phyloP scores from a whole-genome alignment of 108 stramenopile genomes.

The Discostella stelligeroides region DNA sequence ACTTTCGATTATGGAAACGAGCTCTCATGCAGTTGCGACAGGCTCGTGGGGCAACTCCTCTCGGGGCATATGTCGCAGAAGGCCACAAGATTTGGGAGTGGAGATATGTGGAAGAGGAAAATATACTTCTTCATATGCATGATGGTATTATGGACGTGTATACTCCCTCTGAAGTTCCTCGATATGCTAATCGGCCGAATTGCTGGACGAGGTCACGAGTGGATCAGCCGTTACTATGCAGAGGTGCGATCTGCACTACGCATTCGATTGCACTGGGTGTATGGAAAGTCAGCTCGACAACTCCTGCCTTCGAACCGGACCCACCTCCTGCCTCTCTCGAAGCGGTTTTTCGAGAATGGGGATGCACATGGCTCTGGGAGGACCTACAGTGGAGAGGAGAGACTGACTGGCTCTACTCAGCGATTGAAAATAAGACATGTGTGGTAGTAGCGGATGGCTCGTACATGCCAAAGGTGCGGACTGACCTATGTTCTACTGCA shows the following conservation, averaged over 20 bases:
- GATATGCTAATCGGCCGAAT: neutral
- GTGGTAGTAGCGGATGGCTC: conserved; percentile 33
- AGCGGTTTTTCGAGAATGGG: conserved; percentile 20
- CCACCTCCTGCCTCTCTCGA: conserved; percentile 1
- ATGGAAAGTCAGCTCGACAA: neutral
- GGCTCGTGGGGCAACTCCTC: neutral
- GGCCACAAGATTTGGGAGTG: conserved; percentile 1
- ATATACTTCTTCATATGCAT: neutral
- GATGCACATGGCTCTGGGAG: conserved; percentile 8
- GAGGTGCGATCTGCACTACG: too few species aligned
- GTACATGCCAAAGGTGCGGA: too few species aligned
- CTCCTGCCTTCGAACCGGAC: neutral
- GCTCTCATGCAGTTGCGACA: neutral
- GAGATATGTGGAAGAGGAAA: too few species aligned
- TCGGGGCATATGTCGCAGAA: neutral
- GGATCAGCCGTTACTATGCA: too few species aligned
- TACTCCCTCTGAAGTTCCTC: too few species aligned
- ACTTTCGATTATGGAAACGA: too few species aligned
- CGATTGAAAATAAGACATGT: conserved; percentile 6
- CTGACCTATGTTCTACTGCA: too few species aligned
- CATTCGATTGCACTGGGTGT: too few species aligned
- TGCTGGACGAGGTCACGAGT: too few species aligned
- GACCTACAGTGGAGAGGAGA: neutral
- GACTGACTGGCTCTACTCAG: conserved; percentile 4
- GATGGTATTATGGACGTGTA: too few species aligned